A percentile compares a stretch with the other conserved stretches of the same genome.
Evolutionary conservation across 1,284 basidiomycete genomes (phyloP).

Genomic region (Apiotrichum brassicae): DNA sequence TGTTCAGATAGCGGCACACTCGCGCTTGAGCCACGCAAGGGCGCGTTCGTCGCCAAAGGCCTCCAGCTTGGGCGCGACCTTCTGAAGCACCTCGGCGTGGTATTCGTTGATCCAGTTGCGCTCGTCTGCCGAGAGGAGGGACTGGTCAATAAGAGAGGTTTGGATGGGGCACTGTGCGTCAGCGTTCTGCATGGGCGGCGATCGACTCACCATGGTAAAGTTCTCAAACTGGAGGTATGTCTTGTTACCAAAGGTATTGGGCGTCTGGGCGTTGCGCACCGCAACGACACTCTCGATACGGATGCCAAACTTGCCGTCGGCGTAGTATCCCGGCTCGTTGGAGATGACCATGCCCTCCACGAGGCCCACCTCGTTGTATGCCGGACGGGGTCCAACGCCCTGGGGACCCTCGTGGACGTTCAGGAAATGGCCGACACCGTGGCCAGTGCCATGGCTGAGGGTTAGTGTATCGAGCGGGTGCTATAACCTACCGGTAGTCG

Average conservation of each 20-base stretch:
- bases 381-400: slow-evolving; percentile 72
- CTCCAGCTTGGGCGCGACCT: slow-evolving; percentile 67
- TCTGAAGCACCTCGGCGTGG: slow-evolving; percentile 68
- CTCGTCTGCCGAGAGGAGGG: slow-evolving; percentile 63
- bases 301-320: slow-evolving; percentile 85
- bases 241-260: slow-evolving; percentile 76
- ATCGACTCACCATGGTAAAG: slow-evolving; percentile 63
- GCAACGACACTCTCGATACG: slow-evolving; percentile 86
- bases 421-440: slow-evolving; percentile 85
- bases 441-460: slow-evolving; percentile 75
- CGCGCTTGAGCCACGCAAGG: slow-evolving; percentile 68
- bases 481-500: slow-evolving; percentile 47
- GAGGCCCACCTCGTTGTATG: slow-evolving; percentile 56
- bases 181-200: too few species aligned
- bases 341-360: slow-evolving; percentile 83
- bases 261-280: slow-evolving; percentile 64
- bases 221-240: slow-evolving; percentile 77
- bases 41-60: slow-evolving; percentile 59
- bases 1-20: slow-evolving; percentile 43
- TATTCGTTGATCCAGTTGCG: slow-evolving; percentile 78
- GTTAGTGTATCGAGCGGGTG: slow-evolving; percentile 21
- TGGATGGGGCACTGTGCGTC: slow-evolving; percentile 70
- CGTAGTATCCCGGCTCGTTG: slow-evolving; percentile 92
- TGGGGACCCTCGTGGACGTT: slow-evolving; percentile 94
- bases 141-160: slow-evolving; percentile 67